A percentile compares a stretch with the other conserved stretches of the same genome.
phyloP scores from a whole-genome alignment of 2,329 filamentous ascomycete genomes.

The Aureobasidium sp. region DNA sequence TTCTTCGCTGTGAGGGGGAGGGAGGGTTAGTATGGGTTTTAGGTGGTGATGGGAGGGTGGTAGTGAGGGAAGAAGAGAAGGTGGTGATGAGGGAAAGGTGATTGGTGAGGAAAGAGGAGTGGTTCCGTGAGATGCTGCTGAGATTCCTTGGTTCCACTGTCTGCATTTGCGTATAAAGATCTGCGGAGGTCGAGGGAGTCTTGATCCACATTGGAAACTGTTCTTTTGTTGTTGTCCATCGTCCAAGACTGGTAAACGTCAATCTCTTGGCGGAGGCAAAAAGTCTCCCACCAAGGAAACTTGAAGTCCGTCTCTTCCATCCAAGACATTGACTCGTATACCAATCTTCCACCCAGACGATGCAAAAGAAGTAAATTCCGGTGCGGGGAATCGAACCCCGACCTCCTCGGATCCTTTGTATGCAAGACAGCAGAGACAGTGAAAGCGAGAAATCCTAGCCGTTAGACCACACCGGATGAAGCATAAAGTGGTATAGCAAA shows the following conservation, averaged over 20 bases:
- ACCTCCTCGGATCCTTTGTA: constrained; percentile 17
- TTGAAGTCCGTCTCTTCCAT: neutral
- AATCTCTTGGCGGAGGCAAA: neutral
- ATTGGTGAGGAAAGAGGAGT: too few relatives aligned
- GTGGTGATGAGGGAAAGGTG: neutral
- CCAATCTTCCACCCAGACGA: neutral
- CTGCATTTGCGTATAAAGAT: neutral
- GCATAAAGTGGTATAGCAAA: neutral
- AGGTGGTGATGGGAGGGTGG: too few relatives aligned
- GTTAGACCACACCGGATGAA: constrained; percentile 15
- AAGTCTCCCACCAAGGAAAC: neutral
- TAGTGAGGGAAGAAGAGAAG: neutral
- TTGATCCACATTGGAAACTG: neutral
- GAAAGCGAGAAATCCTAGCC: constrained; percentile 18
- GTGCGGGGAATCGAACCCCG: constrained; percentile 23
- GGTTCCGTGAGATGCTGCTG: too few relatives aligned
- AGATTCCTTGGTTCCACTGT: too few relatives aligned
- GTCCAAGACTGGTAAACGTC: neutral
- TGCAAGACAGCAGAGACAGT: neutral
- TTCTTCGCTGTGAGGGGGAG: constrained; percentile 47
- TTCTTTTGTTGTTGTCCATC: neutral
- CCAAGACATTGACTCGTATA: neutral
- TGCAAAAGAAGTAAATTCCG: constrained; percentile 17
- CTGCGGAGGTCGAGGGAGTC: neutral
- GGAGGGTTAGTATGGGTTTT: neutral